These are phyloP conservation scores for Coniophora puteana DNA, from an alignment of 1,284 basidiomycete species.

Conservation along the genomic window DNA sequence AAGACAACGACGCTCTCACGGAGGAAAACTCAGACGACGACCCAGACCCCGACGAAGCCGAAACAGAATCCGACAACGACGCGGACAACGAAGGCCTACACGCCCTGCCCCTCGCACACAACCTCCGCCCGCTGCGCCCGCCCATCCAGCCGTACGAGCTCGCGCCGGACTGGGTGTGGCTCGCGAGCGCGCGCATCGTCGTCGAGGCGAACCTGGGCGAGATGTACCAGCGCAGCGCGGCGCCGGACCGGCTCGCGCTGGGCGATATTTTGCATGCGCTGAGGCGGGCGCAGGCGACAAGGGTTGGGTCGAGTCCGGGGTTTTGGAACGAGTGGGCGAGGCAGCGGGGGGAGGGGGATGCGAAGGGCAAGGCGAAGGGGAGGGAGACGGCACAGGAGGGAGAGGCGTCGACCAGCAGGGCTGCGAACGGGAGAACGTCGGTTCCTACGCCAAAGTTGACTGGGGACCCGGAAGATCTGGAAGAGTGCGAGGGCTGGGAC, in stretches of 20 bases:
- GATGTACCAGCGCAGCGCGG: conserved; percentile 8
- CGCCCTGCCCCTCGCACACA: conserved; percentile 1
- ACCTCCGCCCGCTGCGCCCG: conserved; percentile 11
- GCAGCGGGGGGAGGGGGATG: conserved; percentile 5
- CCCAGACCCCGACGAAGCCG: conserved; percentile 16
- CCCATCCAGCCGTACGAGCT: conserved; percentile 30
- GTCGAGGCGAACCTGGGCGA: conserved; percentile 36
- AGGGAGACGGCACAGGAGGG: conserved; percentile 6
- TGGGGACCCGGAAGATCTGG: conserved; percentile 11
- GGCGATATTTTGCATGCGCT: conserved; percentile 32
- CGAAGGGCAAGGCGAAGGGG: conserved; percentile 17
- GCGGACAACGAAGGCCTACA: conserved; percentile 16
- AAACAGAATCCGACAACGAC: conserved; percentile 17
- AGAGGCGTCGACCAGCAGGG: conserved; percentile 15
- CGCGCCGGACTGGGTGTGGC: conserved; percentile 36
- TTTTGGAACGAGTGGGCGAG: conserved; percentile 33
- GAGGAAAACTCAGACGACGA: conserved; percentile 13
- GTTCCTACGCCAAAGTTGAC: neutral
- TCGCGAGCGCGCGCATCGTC: conserved; percentile 34
- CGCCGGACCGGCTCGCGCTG: conserved; percentile 5
- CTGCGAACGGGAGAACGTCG: neutral
- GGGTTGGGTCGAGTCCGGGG: conserved; percentile 43
- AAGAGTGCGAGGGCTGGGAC: conserved; percentile 43
- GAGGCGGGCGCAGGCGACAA: conserved; percentile 37
- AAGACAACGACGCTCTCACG: conserved; percentile 2